Percentiles rank a stretch among this genome's conserved stretches.
Evolutionary conservation across 371 early-diverging fungal species (phyloP).

Genomic region (Syncephalastrum sp.): DNA sequence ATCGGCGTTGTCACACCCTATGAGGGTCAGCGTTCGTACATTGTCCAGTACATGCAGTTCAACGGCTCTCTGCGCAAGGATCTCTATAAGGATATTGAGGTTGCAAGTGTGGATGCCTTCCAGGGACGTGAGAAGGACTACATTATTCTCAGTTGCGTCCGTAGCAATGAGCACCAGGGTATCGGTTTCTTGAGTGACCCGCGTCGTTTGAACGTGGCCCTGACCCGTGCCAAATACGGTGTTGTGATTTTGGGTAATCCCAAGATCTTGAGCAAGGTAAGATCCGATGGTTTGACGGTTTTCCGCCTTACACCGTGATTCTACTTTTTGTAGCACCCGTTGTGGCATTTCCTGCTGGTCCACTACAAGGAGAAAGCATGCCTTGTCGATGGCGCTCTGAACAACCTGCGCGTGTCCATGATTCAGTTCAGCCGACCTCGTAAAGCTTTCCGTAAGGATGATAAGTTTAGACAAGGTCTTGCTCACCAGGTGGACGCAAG

Average conservation of each 20-base stretch:
- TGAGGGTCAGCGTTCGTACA: conserved; percentile 96
- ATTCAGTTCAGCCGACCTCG: conserved; percentile 84
- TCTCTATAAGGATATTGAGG: conserved; percentile 95
- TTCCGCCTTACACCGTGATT: not conserved
- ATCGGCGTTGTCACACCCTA: conserved; percentile 99
- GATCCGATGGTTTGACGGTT: not conserved
- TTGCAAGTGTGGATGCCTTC: conserved; percentile 99
- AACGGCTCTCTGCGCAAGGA: conserved; percentile 89
- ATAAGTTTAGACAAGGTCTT: conserved; percentile 63
- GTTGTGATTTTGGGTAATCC: conserved; percentile 97
- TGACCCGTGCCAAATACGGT: conserved; percentile 97
- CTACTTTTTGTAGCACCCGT: conserved; percentile 61
- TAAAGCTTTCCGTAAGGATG: conserved; percentile 59
- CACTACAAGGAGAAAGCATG: conserved; percentile 90
- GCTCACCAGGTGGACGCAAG: conserved; percentile 69
- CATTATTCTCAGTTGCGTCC: conserved; percentile 97
- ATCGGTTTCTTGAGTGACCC: conserved; percentile 99
- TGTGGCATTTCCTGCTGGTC: conserved; percentile 95
- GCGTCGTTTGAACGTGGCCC: conserved; percentile 96
- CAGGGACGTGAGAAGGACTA: conserved; percentile 99
- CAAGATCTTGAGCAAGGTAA: conserved; percentile 83
- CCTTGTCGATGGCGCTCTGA: conserved; percentile 94
- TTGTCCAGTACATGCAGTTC: conserved; percentile 93
- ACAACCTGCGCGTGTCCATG: conserved; percentile 82
- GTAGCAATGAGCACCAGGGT: conserved; percentile 96